phyloP scores from a whole-genome alignment of 257 asterid genomes.

The Solanum peruvianum region DNA sequence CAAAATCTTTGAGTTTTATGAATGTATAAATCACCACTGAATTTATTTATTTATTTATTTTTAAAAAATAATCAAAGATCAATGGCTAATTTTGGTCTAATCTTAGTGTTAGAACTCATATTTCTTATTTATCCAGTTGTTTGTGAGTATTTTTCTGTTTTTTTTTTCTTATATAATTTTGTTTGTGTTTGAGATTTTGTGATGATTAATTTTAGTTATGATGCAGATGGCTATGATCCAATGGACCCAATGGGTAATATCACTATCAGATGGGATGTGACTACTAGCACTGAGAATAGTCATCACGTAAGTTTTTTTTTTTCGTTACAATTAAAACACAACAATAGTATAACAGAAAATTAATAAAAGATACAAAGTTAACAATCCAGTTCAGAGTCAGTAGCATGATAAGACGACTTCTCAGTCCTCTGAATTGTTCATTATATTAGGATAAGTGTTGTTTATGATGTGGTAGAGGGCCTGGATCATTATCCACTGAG shows the following conservation, averaged over 20 bases:
- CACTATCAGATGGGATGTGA: conserved; percentile 67
- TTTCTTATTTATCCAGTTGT: conserved; percentile 18
- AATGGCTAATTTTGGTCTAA: conserved; percentile 8
- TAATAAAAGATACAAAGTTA: background rate
- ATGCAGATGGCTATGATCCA: conserved; percentile 79
- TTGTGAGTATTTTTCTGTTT: conserved; percentile 26
- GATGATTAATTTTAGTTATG: conserved; percentile 42
- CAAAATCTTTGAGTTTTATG: background rate
- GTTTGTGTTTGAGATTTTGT: background rate
- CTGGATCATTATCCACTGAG: background rate
- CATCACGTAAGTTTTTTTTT: conserved; percentile 32
- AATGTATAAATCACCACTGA: background rate
- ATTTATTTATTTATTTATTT: background rate
- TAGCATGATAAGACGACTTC: background rate
- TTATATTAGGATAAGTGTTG: background rate
- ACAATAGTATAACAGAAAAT: background rate
- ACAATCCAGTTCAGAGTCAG: background rate
- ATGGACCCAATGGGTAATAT: conserved; percentile 78
- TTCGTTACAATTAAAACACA: background rate
- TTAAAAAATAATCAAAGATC: conserved; percentile 2
- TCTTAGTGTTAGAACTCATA: conserved; percentile 6
- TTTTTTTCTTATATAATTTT: background rate
- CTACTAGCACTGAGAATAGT: conserved; percentile 16
- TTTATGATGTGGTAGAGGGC: background rate
- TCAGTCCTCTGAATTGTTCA: background rate